These are phyloP conservation scores for Nakataea oryzae DNA, from an alignment of 2,329 filamentous ascomycete species.

Conservation along the genomic window DNA sequence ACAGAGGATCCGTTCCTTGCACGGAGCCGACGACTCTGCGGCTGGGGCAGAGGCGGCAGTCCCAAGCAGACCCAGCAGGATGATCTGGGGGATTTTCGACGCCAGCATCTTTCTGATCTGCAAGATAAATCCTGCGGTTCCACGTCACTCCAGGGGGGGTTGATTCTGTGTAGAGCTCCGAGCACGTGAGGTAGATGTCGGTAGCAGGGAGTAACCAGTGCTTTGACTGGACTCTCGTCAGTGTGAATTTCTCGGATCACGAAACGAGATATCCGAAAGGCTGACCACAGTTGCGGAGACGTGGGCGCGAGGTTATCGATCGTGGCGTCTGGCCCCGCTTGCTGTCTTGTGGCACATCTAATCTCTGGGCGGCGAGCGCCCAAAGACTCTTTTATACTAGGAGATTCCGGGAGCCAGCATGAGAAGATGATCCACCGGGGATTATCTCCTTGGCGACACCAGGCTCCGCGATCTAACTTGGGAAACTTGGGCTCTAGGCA, in stretches of 20 bases:
- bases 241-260: background rate
- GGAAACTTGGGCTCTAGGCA: background rate
- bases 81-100: background rate
- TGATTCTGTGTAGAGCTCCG: background rate
- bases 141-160: background rate
- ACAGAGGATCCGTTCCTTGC: background rate
- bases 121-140: background rate
- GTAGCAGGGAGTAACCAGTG: background rate
- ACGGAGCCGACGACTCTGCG: background rate
- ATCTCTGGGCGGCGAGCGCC: background rate
- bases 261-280: background rate
- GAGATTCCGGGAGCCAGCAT: background rate
- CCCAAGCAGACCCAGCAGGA: background rate
- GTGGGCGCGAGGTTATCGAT: background rate
- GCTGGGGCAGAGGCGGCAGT: background rate
- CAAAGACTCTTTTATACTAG: background rate
- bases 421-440: background rate
- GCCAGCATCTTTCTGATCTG: background rate
- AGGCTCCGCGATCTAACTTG: background rate
- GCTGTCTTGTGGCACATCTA: background rate
- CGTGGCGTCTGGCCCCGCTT: background rate
- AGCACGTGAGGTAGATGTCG: background rate
- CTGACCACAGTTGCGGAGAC: background rate
- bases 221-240: background rate
- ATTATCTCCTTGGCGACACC: background rate